phyloP scores from a whole-genome alignment of 2,329 filamentous ascomycete genomes.

The Xylariaceae sp. region DNA sequence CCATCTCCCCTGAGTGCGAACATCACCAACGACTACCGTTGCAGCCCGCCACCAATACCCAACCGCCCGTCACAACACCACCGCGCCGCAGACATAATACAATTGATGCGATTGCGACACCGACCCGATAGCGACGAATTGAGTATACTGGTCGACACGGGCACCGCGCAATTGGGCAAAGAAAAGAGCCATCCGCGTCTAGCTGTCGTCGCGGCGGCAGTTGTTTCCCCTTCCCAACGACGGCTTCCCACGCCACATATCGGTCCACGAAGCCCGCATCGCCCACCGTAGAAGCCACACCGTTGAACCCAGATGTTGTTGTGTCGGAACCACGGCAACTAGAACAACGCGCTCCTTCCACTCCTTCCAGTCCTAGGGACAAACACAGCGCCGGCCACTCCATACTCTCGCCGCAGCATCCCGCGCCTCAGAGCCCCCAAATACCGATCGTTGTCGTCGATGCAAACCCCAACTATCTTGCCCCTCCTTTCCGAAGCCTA shows the following conservation, averaged over 20 bases:
- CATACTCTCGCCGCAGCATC: conserved; percentile 17
- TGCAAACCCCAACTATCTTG: conserved; percentile 22
- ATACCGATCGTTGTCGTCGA: conserved; percentile 16
- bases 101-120: conserved; percentile 1
- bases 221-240: conserved; percentile 27
- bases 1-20: conserved; percentile 16
- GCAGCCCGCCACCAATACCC: conserved; percentile 2
- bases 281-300: conserved; percentile 27
- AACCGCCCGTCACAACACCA: conserved; percentile 1
- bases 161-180: background rate
- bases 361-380: background rate
- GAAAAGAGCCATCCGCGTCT: conserved; percentile 3
- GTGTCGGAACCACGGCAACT: conserved; percentile 17
- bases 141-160: background rate
- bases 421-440: conserved; percentile 23
- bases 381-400: conserved; percentile 2
- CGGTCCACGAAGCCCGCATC: conserved; percentile 24
- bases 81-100: background rate
- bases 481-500: conserved; percentile 42
- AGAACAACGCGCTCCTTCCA: conserved; percentile 6
- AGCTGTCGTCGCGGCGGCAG: conserved; percentile 28
- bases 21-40: conserved; percentile 4
- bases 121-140: background rate
- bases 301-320: conserved; percentile 3
- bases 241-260: conserved; percentile 31